phyloP scores from a whole-genome alignment of 2,329 filamentous ascomycete species.

The Alternaria sp. region DNA sequence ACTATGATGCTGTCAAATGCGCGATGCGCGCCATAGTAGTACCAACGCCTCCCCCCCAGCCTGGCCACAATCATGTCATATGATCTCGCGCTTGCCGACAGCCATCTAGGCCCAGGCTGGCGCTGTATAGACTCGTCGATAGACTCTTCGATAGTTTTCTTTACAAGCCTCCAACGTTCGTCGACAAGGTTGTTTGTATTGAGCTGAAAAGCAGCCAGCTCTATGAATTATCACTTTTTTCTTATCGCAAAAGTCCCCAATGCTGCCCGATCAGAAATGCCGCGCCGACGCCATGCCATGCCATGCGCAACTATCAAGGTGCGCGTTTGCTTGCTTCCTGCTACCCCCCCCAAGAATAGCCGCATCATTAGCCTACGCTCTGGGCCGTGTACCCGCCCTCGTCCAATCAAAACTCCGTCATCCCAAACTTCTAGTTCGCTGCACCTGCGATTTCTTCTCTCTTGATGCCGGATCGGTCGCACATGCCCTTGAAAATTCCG shows the following conservation, averaged over 20 bases:
- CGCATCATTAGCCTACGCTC: conserved; percentile 27
- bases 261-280: conserved; percentile 19
- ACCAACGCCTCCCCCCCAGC: conserved; percentile 2
- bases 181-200: background rate
- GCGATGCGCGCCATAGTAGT: conserved; percentile 7
- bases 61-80: conserved; percentile 6
- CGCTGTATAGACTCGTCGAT: conserved; percentile 1
- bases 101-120: conserved; percentile 2
- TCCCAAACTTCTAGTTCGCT: conserved; percentile 14
- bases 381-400: conserved; percentile 20
- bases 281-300: conserved; percentile 33
- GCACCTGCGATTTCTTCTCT: conserved; percentile 57
- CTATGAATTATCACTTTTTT: background rate
- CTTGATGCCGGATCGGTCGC: conserved; percentile 81
- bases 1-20: conserved; percentile 12
- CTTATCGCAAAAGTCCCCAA: conserved; percentile 7
- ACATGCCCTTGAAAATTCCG: conserved; percentile 90
- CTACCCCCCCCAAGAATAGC: conserved; percentile 4
- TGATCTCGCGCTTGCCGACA: conserved; percentile 5
- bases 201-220: background rate
- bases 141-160: conserved; percentile 3
- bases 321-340: conserved; percentile 10
- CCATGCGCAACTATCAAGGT: conserved; percentile 23
- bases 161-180: background rate
- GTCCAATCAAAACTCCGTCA: conserved; percentile 9